phyloP scores from a whole-genome alignment of 2,329 filamentous ascomycete species.

The Tolypocladium tundrense region DNA sequence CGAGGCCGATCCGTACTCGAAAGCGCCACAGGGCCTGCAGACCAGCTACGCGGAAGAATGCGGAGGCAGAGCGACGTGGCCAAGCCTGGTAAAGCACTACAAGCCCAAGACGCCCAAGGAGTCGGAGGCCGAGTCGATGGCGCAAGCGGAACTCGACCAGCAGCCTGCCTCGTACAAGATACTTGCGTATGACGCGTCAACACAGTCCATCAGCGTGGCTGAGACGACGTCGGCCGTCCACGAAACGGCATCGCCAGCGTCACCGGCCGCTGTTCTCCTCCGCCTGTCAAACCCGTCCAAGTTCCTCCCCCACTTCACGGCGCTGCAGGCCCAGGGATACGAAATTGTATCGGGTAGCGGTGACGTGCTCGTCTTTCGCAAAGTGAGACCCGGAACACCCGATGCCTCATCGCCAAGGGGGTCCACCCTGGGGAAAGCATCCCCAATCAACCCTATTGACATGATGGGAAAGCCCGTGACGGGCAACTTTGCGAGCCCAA shows the following conservation, averaged over 20 bases:
- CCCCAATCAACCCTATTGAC: constrained; percentile 47
- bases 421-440: neutral
- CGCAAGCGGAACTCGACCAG: neutral
- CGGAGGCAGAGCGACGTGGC: constrained; percentile 20
- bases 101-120: constrained; percentile 1
- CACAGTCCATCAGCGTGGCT: constrained; percentile 45
- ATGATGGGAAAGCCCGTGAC: constrained; percentile 38
- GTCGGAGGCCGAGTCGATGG: neutral
- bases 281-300: constrained; percentile 51
- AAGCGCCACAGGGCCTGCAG: constrained; percentile 35
- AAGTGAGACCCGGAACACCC: constrained; percentile 27
- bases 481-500: constrained; percentile 53
- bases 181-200: constrained; percentile 52
- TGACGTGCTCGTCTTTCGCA: constrained; percentile 57
- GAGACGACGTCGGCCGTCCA: constrained; percentile 48
- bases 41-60: constrained; percentile 35
- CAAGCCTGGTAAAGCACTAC: constrained; percentile 25
- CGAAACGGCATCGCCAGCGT: constrained; percentile 36
- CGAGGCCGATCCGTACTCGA: constrained; percentile 30
- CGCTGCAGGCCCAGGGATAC: constrained; percentile 51
- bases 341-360: constrained; percentile 55
- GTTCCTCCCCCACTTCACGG: constrained; percentile 53
- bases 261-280: constrained; percentile 50
- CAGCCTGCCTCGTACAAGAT: constrained; percentile 43
- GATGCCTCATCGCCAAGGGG: constrained; percentile 4